These are phyloP conservation scores for Lophium mytilinum DNA, from an alignment of 495 filamentous ascomycete species.

Conservation along the genomic window DNA sequence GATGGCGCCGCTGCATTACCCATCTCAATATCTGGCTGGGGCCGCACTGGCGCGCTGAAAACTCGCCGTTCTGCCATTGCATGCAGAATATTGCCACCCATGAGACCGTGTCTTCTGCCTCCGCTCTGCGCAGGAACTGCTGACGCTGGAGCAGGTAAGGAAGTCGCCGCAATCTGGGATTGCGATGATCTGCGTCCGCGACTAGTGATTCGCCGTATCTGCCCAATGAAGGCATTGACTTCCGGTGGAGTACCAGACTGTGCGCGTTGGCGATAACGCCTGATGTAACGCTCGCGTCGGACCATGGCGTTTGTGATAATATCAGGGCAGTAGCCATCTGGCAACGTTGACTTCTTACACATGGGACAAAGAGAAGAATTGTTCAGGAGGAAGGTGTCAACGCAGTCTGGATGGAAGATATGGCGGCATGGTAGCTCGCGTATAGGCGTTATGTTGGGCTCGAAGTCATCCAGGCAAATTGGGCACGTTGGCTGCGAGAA, in stretches of 20 bases:
- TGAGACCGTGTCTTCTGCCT: background rate
- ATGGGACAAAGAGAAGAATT: constrained; percentile 76
- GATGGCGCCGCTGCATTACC: background rate
- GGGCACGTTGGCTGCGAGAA: constrained; percentile 67
- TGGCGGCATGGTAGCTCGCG: constrained; percentile 82
- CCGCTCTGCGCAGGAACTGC: background rate
- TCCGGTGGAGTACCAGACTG: no score
- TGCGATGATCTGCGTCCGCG: no score
- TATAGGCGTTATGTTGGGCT: constrained; percentile 56
- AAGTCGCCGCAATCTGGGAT: background rate
- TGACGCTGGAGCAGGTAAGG: background rate
- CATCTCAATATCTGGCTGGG: constrained; percentile 22
- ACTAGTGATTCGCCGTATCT: no score
- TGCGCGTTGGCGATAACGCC: constrained; percentile 15
- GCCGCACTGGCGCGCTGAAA: constrained; percentile 11
- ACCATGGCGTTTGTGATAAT: constrained; percentile 79
- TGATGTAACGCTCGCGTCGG: constrained; percentile 50
- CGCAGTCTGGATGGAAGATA: constrained; percentile 84
- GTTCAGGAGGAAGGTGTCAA: constrained; percentile 65
- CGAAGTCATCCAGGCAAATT: constrained; percentile 81
- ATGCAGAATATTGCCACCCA: constrained; percentile 7
- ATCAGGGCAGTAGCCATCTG: constrained; percentile 54
- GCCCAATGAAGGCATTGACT: no score
- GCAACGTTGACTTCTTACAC: constrained; percentile 72
- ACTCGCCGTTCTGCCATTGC: constrained; percentile 7